Base-by-base conservation (phyloP, 2,329 filamentous ascomycete species). In the Pochonia chlamydosporia region DNA sequence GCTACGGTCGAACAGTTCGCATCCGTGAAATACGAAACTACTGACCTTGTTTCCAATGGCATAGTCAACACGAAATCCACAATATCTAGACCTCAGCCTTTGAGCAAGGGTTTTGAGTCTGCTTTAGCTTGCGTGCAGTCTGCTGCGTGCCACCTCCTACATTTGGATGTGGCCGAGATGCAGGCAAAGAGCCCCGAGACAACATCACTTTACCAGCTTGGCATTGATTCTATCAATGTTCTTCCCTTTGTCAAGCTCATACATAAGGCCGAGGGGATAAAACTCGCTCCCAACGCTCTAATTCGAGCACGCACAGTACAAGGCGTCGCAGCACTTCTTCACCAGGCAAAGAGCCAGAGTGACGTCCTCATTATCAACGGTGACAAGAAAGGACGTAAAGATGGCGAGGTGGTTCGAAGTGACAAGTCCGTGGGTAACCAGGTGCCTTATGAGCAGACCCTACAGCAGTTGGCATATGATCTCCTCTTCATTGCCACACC, bases 401-500 rank as follows among this genome's bases (percentile, higher is more conserved):
- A 40, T 25, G 7, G 4, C 20, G 5, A 24, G n/a, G 6, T 6
- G 6, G 36, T 5, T 9, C 37, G n/a, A 20, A 21, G 28, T 8
- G 14, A 24, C 18, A 40, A 24, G 18, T 23, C 18, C 24, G 21
- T 5, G 3, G 21, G 7, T 21, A n/a, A 21, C 14, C 20, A 51
- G 31, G 40, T 20, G 13, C 10, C 30, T 13, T 54, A 56, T 23
- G 49, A 53, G 8, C 25, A 50, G 31, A 52, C 33, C 9, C 39
- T 59, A 23, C 18, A 30, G n/a, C 43, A 44, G 4, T 47, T 57
- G 1, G 52, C 56, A 4, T 40, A 41, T 5, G 52, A 55, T 25
- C 47, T 59, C 13, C 18, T 59, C 5, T 59, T 59, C 26, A 40
- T 59, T 7, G 55, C 56, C 13, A 59, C 56, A 14, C 56, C 56